Percentiles rank a stretch among this genome's conserved stretches.
Evolutionary conservation across 208 protist species (phyloP).

Genomic region (Angomonas deanei): DNA sequence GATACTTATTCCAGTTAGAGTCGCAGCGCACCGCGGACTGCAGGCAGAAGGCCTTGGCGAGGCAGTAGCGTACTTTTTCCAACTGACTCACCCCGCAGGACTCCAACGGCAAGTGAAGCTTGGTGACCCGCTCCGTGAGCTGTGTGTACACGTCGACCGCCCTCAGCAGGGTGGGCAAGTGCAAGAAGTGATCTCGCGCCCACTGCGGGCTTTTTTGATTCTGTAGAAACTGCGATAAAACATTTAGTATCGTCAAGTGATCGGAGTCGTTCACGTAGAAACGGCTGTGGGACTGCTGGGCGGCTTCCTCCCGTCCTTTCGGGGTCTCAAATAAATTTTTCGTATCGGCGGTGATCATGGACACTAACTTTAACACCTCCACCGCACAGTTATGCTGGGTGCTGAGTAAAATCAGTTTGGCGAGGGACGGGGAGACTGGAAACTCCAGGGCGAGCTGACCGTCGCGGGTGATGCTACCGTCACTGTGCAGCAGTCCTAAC

Average conservation of each 20-base stretch:
- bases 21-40: slow-evolving; percentile 93
- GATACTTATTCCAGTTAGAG: slow-evolving; percentile 94
- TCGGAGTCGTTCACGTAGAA: slow-evolving; percentile 97
- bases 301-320: slow-evolving; percentile 67
- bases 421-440: slow-evolving; percentile 95
- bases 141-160: slow-evolving; percentile 95
- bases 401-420: slow-evolving; percentile 94
- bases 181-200: slow-evolving; percentile 97
- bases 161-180: slow-evolving; percentile 87
- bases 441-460: slow-evolving; percentile 97
- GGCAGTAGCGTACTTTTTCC: slow-evolving; percentile 92
- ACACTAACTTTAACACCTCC: slow-evolving; percentile 93
- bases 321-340: slow-evolving; percentile 96
- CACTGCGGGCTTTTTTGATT: slow-evolving; percentile 90
- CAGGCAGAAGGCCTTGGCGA: slow-evolving; percentile 95
- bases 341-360: slow-evolving; percentile 94
- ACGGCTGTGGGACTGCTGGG: slow-evolving; percentile 88
- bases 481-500: slow-evolving; percentile 96
- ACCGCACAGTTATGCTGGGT: slow-evolving; percentile 72
- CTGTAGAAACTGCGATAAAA: slow-evolving; percentile 95
- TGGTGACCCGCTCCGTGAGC: slow-evolving; percentile 95
- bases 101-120: slow-evolving; percentile 46
- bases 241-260: slow-evolving; percentile 99
- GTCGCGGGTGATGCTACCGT: slow-evolving; percentile 92
- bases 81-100: slow-evolving; percentile 58